Percentiles rank a stretch among this genome's conserved stretches.
These are phyloP conservation scores for Eutrema japonicum DNA, from an alignment of 345 rosid genomes.

Conservation along the genomic window DNA sequence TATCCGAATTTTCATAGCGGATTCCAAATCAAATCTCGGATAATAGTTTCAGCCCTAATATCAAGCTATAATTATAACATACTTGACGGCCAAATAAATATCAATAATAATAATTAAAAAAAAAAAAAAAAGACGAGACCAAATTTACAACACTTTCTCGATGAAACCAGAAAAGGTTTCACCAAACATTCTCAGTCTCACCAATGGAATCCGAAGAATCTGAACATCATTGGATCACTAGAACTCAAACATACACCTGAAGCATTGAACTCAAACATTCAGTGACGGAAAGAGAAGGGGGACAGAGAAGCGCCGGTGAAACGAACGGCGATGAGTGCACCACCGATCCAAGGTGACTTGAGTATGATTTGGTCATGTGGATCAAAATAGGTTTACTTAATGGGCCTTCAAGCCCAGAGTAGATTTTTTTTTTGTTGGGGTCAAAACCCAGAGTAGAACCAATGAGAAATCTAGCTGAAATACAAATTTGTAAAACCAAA, in stretches of 20 bases:
- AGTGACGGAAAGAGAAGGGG: not conserved
- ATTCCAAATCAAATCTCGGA: no score
- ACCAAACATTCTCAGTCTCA: constrained; percentile 1
- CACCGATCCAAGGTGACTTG: not conserved
- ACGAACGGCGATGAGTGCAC: not conserved
- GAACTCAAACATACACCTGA: not conserved
- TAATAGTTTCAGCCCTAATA: no score
- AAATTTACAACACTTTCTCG: not conserved
- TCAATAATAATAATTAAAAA: not conserved
- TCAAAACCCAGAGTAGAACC: no score
- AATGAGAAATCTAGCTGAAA: no score
- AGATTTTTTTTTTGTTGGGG: no score
- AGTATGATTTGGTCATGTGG: not conserved
- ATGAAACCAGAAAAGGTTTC: not conserved
- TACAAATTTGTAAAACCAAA: no score
- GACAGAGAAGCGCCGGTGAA: constrained; percentile 14
- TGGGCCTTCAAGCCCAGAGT: constrained; percentile 1
- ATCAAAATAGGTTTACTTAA: not conserved
- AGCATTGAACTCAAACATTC: not conserved
- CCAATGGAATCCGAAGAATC: constrained; percentile 2
- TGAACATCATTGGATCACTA: constrained; percentile 6
- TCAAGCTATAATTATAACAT: constrained; percentile 25
- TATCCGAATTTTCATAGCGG: no score
- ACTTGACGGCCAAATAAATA: constrained; percentile 31
- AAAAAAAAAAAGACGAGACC: not conserved